phyloP scores from a whole-genome alignment of 1,284 basidiomycete genomes.

The Baeospora myosura region DNA sequence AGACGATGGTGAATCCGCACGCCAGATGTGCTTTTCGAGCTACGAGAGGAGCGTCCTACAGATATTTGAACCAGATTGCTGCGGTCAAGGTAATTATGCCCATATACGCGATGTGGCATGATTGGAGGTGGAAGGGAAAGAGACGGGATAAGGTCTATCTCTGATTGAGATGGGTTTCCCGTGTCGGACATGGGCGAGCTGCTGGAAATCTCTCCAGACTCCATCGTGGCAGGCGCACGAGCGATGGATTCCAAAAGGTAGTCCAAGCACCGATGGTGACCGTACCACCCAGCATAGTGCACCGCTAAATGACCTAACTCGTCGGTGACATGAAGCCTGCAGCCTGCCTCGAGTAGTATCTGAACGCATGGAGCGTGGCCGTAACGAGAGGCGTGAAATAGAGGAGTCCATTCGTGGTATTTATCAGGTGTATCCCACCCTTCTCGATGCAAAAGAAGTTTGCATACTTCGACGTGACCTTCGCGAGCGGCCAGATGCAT shows the following conservation, averaged over 20 bases:
- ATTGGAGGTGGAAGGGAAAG: slow-evolving; percentile 95
- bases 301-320: slow-evolving; percentile 83
- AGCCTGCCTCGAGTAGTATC: slow-evolving; percentile 75
- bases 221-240: slow-evolving; percentile 18
- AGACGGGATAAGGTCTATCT: slow-evolving; percentile 88
- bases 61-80: slow-evolving; percentile 84
- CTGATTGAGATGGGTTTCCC: slow-evolving; percentile 43
- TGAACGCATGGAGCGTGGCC: slow-evolving; percentile 76
- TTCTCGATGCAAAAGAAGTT: slow-evolving; percentile 65
- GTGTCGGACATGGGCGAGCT: slow-evolving; percentile 32
- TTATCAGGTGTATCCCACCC: slow-evolving; percentile 92
- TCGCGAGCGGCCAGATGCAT: slow-evolving; percentile 97
- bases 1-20: slow-evolving; percentile 65
- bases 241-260: slow-evolving; percentile 55
- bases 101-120: slow-evolving; percentile 91
- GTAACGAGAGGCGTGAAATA: slow-evolving; percentile 92
- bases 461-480: slow-evolving; percentile 82
- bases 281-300: slow-evolving; percentile 98
- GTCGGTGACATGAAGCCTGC: slow-evolving; percentile 70
- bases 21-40: slow-evolving; percentile 29
- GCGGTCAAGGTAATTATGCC: slow-evolving; percentile 88
- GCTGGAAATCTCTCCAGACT: slow-evolving; percentile 16
- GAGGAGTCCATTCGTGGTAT: slow-evolving; percentile 96
- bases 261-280: slow-evolving; percentile 75
- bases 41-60: slow-evolving; percentile 61